Base-by-base conservation (phyloP, 805 yeast species). In the Candida silvatica region DNA sequence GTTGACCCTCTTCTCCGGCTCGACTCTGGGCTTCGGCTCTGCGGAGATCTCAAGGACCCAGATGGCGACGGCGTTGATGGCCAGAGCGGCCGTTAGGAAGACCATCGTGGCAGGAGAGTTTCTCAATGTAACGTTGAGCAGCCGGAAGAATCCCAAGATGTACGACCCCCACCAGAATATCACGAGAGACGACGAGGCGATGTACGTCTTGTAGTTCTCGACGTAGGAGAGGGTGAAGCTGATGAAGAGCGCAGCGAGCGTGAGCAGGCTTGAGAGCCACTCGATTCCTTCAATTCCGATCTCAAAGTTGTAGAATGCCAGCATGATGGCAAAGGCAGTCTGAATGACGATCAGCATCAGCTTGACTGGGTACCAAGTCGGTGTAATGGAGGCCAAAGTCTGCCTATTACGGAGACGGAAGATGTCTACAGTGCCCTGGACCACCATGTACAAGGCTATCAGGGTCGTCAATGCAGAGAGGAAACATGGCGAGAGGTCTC, bases 151-250 rank as follows among this genome's bases (percentile, higher is more conserved):
- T 16, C 71, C 71, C 24, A 74, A 61, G 5, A 79, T 36, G 1
- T 69, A 46, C 27, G 69, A 64, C 37, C 77, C 64, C 31, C 81
- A 60, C 95, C 95, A 90, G 58, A 73, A 90, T 42, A 80, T 66
- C 27, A 90, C 67, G 31, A 87, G 59, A 0, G 74, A 64, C 2
- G 90, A 80, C 45, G 69, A 73, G 2, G 96, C 76, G 17, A 83
- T 71, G 29, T 60, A 66, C 8, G 77, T 52, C 52, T 82, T 75
- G 55, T 68, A 72, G 48, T 76, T 80, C 53, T 90, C 97, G 39
- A 81, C 52, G 56, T 76, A 81, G 38, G 85, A 80, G 24, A 86
- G 56, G 3, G 61, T 57, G 14, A 71, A 52, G 0, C 76, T 81
- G 4, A 81, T 69, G 3, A 67, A 32, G 11, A 74, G 52, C 1